Conservation (phyloP, 345 rosid genomes). For the Lenwebbia sp. region DNA sequence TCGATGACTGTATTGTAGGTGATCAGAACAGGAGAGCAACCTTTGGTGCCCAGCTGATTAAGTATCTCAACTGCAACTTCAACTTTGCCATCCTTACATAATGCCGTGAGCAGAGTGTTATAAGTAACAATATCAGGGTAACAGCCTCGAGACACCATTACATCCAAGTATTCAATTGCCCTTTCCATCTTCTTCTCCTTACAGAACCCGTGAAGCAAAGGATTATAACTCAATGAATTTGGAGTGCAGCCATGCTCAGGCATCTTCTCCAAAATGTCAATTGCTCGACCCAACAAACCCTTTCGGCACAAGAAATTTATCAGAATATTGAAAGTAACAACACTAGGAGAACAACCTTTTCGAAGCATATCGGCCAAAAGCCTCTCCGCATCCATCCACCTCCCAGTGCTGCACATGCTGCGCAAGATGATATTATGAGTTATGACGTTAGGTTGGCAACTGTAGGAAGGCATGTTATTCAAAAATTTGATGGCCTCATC, state of each 20-base stretch:
- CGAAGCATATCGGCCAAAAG: slow-evolving; percentile 61
- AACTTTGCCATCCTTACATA: slow-evolving; percentile 82
- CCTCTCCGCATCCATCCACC: slow-evolving; percentile 89
- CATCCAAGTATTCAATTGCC: slow-evolving; percentile 66
- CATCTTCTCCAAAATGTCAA: slow-evolving; percentile 79
- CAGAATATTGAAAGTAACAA: slow-evolving; percentile 82
- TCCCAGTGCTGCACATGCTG: slow-evolving; percentile 72
- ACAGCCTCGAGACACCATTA: slow-evolving; percentile 82
- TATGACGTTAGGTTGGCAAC: slow-evolving; percentile 74
- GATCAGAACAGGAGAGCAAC: slow-evolving; percentile 72
- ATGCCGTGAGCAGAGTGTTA: slow-evolving; percentile 72
- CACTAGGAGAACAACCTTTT: slow-evolving; percentile 80
- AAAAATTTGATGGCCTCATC: slow-evolving; percentile 83
- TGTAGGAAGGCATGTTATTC: slow-evolving; percentile 51
- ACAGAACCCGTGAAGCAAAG: slow-evolving; percentile 76
- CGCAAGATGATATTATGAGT: slow-evolving; percentile 71
- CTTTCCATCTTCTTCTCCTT: slow-evolving; percentile 85
- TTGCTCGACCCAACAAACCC: slow-evolving; percentile 72
- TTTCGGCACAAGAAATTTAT: slow-evolving; percentile 81
- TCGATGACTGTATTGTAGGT: slow-evolving; percentile 84
- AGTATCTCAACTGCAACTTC: slow-evolving; percentile 82
- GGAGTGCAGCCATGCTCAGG: slow-evolving; percentile 72
- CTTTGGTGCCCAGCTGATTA: slow-evolving; percentile 60
- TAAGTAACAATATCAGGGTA: slow-evolving; percentile 92
- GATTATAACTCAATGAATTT: slow-evolving; percentile 71